phyloP scores from a whole-genome alignment of 2,329 filamentous ascomycete genomes.

The Aspergillus sp. region DNA sequence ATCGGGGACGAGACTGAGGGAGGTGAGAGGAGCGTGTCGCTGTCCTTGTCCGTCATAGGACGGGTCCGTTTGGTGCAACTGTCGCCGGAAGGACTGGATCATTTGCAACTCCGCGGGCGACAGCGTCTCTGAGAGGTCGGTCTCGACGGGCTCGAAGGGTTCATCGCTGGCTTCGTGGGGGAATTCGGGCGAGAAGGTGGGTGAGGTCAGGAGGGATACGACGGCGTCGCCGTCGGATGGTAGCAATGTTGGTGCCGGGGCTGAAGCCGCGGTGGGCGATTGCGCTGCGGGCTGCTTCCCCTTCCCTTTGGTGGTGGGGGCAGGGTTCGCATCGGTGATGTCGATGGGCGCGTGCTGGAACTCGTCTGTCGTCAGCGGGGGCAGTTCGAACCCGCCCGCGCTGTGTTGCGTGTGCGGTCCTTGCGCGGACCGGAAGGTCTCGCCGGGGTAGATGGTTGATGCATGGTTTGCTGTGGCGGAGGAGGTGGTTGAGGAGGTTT shows the following conservation, averaged over 20 bases:
- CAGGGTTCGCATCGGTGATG: neutral
- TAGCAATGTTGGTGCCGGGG: conserved; percentile 3
- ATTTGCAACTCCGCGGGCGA: conserved; percentile 27
- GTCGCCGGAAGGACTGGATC: conserved; percentile 32
- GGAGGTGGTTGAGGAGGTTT: neutral
- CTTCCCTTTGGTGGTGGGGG: conserved; percentile 6
- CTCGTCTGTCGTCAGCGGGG: conserved; percentile 19
- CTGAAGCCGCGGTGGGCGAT: conserved; percentile 7
- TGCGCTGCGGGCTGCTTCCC: neutral
- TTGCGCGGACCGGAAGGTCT: neutral
- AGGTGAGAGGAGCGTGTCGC: conserved; percentile 18
- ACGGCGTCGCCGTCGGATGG: conserved; percentile 43
- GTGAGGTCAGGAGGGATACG: conserved; percentile 36
- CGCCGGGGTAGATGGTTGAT: conserved; percentile 16
- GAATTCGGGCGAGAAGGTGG: conserved; percentile 31
- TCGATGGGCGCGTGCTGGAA: conserved; percentile 15
- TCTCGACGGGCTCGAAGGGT: conserved; percentile 21
- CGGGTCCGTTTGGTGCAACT: conserved; percentile 5
- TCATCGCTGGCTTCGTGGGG: conserved; percentile 20
- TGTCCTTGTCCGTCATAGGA: neutral
- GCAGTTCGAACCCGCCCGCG: conserved; percentile 17
- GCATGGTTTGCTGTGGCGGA: neutral
- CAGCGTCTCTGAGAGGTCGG: conserved; percentile 20
- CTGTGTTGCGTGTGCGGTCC: conserved; percentile 11
- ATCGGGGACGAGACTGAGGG: conserved; percentile 32